Evolutionary conservation across 139 green algal species (phyloP).

Genomic region (Chlorella sp.): DNA sequence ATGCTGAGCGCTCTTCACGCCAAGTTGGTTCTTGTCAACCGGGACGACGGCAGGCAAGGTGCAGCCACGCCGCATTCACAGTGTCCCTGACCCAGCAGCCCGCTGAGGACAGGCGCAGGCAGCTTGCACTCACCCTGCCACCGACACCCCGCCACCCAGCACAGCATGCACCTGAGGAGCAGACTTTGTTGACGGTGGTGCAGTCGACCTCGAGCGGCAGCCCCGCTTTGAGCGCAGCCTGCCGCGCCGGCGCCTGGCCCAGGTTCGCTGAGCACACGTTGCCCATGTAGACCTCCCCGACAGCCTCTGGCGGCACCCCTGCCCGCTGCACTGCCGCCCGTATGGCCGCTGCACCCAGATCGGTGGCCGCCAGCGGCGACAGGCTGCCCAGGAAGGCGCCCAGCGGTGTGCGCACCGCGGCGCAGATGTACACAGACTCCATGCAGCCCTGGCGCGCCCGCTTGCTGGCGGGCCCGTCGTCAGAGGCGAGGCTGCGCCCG

Average conservation of each 20-base stretch:
- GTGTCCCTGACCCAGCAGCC: no score
- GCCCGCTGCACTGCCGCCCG: constrained; percentile 73
- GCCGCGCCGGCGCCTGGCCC: constrained; percentile 83
- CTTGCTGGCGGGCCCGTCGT: neutral
- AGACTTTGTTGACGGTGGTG: constrained; percentile 96
- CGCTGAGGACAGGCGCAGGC: no score
- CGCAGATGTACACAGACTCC: constrained; percentile 64
- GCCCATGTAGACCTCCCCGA: constrained; percentile 90
- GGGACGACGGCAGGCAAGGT: neutral
- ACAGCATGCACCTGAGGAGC: constrained; percentile 39
- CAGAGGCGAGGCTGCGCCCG: neutral
- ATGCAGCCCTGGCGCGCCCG: neutral
- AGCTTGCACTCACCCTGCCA: no score
- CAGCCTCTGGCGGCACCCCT: constrained; percentile 45
- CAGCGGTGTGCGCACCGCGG: constrained; percentile 77
- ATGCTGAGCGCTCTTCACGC: no score
- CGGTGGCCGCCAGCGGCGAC: constrained; percentile 66
- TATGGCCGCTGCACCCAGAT: constrained; percentile 87
- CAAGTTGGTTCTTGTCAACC: no score
- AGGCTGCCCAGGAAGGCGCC: constrained; percentile 82
- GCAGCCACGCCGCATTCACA: neutral
- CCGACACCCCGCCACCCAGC: no score
- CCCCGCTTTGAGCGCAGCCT: constrained; percentile 83
- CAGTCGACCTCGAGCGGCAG: constrained; percentile 74
- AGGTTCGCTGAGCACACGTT: constrained; percentile 77